Percentiles rank a stretch among this genome's conserved stretches.
These are phyloP conservation scores for Gnaphalium uliginosum DNA, from an alignment of 129 eudicot species.

Conservation along the genomic window DNA sequence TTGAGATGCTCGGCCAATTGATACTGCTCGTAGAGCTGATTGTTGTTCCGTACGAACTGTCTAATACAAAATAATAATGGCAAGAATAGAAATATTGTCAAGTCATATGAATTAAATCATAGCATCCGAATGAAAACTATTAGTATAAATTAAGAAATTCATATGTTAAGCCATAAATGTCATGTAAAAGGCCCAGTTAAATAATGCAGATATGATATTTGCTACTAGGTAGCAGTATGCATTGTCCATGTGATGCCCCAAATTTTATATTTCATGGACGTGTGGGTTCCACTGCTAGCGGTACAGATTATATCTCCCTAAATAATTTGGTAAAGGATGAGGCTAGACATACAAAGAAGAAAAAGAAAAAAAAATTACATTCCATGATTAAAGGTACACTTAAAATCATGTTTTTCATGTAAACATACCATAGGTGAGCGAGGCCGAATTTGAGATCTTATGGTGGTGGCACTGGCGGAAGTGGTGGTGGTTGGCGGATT, in stretches of 20 bases:
- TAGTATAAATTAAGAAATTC: background rate
- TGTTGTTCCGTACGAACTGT: slow-evolving; percentile 59
- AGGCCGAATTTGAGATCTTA: slow-evolving; percentile 46
- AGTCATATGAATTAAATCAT: background rate
- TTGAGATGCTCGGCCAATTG: slow-evolving; percentile 37
- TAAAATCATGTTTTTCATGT: background rate
- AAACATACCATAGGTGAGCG: slow-evolving; percentile 56
- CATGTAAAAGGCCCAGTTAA: background rate
- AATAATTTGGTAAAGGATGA: too few relatives aligned
- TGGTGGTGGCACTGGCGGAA: slow-evolving; percentile 26
- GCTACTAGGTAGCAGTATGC: too few relatives aligned
- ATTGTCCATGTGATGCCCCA: too few relatives aligned
- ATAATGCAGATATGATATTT: too few relatives aligned
- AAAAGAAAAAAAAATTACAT: too few relatives aligned
- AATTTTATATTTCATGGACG: too few relatives aligned
- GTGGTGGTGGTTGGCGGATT: slow-evolving; percentile 33
- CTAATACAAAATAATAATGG: slow-evolving; percentile 37
- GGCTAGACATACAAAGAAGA: too few relatives aligned
- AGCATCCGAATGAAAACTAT: background rate
- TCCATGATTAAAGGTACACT: too few relatives aligned
- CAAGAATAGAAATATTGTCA: slow-evolving; percentile 20
- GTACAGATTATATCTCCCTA: too few relatives aligned
- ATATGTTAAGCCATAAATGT: background rate
- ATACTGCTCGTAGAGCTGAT: slow-evolving; percentile 37
- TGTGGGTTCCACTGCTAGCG: too few relatives aligned